Conservation (phyloP, 164 flowering plant species). For the Protea cynaroides region DNA sequence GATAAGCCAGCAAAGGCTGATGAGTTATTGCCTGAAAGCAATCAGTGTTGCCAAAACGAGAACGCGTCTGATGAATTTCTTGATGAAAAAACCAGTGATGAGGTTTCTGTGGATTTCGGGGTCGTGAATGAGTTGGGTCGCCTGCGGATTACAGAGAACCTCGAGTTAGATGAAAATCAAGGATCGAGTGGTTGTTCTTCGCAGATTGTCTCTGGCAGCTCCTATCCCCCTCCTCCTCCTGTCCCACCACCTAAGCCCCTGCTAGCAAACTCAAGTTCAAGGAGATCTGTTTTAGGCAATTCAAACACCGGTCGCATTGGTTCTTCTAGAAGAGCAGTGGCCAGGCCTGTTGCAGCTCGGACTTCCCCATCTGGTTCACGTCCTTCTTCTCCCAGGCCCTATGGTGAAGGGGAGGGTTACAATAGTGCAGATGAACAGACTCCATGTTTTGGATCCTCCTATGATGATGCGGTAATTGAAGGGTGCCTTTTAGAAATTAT, state of each 20-base stretch:
- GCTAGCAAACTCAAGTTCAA: constrained; percentile 32
- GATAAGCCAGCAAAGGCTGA: constrained; percentile 31
- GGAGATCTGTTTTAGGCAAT: constrained; percentile 40
- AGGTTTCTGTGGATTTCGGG: constrained; percentile 27
- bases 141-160: constrained; percentile 33
- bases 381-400: constrained; percentile 91
- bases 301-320: constrained; percentile 46
- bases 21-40: constrained; percentile 26
- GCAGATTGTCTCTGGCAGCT: constrained; percentile 28
- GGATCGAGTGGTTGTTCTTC: constrained; percentile 29
- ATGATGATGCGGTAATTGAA: constrained; percentile 65
- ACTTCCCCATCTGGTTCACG: constrained; percentile 70
- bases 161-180: constrained; percentile 31
- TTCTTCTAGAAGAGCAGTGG: constrained; percentile 61
- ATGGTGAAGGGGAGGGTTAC: constrained; percentile 88
- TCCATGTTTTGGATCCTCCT: constrained; percentile 64
- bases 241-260: constrained; percentile 78
- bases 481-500: background rate
- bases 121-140: constrained; percentile 36
- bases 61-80: constrained; percentile 21
- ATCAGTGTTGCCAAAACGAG: constrained; percentile 22
- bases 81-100: constrained; percentile 32
- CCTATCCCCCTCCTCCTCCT: constrained; percentile 91
- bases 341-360: constrained; percentile 65
- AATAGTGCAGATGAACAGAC: constrained; percentile 98